Evolutionary conservation across 129 eudicot genomes (phyloP).

Genomic region (Flaveria brownii): DNA sequence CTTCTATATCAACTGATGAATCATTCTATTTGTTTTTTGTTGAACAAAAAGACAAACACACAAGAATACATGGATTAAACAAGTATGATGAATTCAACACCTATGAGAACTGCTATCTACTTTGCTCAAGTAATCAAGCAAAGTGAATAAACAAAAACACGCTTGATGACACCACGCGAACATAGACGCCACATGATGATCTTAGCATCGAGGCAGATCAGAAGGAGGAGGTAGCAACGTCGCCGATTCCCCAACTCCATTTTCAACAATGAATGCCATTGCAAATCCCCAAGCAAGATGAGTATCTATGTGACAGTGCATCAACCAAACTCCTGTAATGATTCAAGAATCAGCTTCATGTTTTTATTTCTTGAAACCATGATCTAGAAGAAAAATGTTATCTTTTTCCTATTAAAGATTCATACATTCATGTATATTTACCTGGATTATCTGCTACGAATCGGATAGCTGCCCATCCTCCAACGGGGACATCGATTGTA

Average conservation of each 20-base stretch:
- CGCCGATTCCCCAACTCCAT: conserved; percentile 60
- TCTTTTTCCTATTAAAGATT: conserved; percentile 12
- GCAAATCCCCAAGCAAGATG: conserved; percentile 91
- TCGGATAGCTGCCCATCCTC: conserved; percentile 76
- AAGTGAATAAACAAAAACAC: conserved; percentile 20
- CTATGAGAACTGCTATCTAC: conserved; percentile 4
- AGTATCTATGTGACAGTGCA: conserved; percentile 42
- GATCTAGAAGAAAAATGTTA: neutral
- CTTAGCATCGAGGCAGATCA: conserved; percentile 71
- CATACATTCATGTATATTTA: conserved; percentile 13
- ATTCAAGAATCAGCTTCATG: neutral
- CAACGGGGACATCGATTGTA: conserved; percentile 61
- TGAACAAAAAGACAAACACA: conserved; percentile 18
- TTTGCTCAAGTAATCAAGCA: conserved; percentile 25
- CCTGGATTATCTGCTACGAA: conserved; percentile 78
- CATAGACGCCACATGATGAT: neutral
- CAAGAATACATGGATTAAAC: conserved; percentile 17
- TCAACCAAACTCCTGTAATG: conserved; percentile 29
- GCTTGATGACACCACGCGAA: conserved; percentile 8
- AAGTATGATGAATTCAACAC: conserved; percentile 20
- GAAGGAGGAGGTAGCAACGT: conserved; percentile 68
- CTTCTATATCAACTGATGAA: conserved; percentile 25
- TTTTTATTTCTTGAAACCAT: neutral
- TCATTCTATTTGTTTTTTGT: conserved; percentile 25
- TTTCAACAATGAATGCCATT: conserved; percentile 66